Conservation (phyloP, 495 filamentous ascomycete genomes). For the Penicillium pulvis region DNA sequence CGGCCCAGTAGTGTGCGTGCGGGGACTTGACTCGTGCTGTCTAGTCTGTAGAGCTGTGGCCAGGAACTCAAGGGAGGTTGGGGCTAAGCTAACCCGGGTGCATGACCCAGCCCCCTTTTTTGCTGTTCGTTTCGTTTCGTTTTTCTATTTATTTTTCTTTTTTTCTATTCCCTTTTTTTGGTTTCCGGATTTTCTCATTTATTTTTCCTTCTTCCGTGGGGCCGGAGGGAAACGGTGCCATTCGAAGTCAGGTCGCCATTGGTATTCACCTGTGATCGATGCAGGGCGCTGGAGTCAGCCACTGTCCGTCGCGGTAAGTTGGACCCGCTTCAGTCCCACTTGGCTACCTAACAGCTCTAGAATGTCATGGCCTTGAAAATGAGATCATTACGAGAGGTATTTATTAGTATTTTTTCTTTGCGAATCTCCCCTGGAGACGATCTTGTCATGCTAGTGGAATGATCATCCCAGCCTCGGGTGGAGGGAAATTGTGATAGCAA, state of each 20-base stretch:
- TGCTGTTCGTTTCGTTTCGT: neutral
- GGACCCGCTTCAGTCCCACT: constrained; percentile 20
- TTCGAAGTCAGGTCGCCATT: constrained; percentile 19
- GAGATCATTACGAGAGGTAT: neutral
- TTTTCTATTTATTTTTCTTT: constrained; percentile 8
- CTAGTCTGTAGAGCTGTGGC: neutral
- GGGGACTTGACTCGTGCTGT: constrained; percentile 7
- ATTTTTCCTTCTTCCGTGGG: constrained; percentile 18
- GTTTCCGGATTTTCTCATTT: constrained; percentile 3
- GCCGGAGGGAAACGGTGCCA: constrained; percentile 29
- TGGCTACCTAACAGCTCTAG: neutral
- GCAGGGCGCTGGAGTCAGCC: constrained; percentile 36
- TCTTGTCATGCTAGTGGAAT: neutral
- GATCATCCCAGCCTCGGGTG: constrained; percentile 12
- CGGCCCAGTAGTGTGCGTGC: constrained; percentile 3
- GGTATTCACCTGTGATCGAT: constrained; percentile 35
- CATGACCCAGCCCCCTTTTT: constrained; percentile 15
- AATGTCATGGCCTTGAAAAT: neutral
- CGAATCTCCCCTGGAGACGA: neutral
- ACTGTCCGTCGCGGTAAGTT: constrained; percentile 24
- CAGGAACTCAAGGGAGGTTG: constrained; percentile 26
- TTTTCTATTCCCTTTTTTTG: neutral
- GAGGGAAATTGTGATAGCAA: constrained; percentile 13
- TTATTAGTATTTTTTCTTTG: neutral
- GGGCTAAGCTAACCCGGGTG: constrained; percentile 25